Conservation (phyloP, 108 stramenopile species). For the Stephanodiscus minutulus region DNA sequence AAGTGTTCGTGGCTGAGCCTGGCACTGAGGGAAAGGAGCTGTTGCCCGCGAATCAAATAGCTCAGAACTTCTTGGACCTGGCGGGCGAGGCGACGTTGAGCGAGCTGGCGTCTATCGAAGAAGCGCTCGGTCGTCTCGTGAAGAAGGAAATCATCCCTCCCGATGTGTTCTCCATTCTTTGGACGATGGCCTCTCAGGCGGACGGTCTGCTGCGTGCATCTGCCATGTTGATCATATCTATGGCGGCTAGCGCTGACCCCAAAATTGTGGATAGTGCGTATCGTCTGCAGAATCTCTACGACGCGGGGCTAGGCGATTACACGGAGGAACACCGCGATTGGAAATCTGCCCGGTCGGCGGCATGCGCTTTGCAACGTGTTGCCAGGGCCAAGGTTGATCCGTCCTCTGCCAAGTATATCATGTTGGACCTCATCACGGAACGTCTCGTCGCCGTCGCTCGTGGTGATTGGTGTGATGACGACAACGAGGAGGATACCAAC, state of each 20-base stretch:
- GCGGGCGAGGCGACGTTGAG: slow-evolving; percentile 77
- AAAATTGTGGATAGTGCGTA: slow-evolving; percentile 85
- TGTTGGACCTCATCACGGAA: slow-evolving; percentile 78
- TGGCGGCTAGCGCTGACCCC: slow-evolving; percentile 89
- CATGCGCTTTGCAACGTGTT: slow-evolving; percentile 76
- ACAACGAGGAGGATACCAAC: slow-evolving; percentile 62
- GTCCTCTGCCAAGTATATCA: slow-evolving; percentile 73
- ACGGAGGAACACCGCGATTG: slow-evolving; percentile 79
- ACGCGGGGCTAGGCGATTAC: slow-evolving; percentile 81
- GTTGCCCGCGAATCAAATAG: slow-evolving; percentile 80
- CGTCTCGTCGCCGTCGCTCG: slow-evolving; percentile 73
- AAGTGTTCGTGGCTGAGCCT: slow-evolving; percentile 87
- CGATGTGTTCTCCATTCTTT: slow-evolving; percentile 81
- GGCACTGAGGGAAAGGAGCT: slow-evolving; percentile 77
- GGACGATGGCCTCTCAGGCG: slow-evolving; percentile 73
- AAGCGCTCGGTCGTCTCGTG: slow-evolving; percentile 83
- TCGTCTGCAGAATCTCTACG: slow-evolving; percentile 76
- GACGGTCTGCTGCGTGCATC: slow-evolving; percentile 64
- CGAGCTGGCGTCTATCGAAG: slow-evolving; percentile 93
- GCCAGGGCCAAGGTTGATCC: slow-evolving; percentile 64
- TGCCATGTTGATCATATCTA: slow-evolving; percentile 84
- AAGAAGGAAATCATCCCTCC: slow-evolving; percentile 78
- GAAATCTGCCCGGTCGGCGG: slow-evolving; percentile 78
- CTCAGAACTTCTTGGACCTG: slow-evolving; percentile 84
- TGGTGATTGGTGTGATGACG: slow-evolving; percentile 88